A percentile compares a stretch with the other conserved stretches of the same genome.
phyloP scores from a whole-genome alignment of 2,329 filamentous ascomycete genomes.

The Diaporthe sp. region DNA sequence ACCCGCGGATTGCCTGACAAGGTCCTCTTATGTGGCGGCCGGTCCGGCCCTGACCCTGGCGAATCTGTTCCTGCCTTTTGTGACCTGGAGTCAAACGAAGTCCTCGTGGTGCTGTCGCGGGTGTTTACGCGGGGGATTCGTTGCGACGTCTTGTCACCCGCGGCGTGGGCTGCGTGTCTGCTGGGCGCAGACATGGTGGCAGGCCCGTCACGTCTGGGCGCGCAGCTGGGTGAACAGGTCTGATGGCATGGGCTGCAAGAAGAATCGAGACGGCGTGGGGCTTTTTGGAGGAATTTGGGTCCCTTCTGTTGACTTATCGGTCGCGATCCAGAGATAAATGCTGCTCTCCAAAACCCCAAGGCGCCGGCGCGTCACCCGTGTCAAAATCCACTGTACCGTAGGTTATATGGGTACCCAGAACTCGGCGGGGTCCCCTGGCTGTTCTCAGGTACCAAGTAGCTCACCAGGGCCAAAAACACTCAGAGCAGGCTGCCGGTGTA shows the following conservation, averaged over 20 bases:
- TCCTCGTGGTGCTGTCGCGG: constrained; percentile 47
- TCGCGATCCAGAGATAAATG: constrained; percentile 15
- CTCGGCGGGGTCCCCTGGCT: background rate
- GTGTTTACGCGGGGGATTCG: constrained; percentile 40
- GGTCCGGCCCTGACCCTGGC: constrained; percentile 29
- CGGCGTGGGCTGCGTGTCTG: constrained; percentile 38
- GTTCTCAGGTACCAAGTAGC: background rate
- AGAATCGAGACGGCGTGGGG: background rate
- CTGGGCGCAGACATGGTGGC: constrained; percentile 40
- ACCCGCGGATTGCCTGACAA: constrained; percentile 67
- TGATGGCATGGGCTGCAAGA: constrained; percentile 22
- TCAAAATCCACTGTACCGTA: background rate
- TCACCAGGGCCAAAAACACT: background rate
- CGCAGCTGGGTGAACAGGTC: constrained; percentile 20
- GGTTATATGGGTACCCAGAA: background rate
- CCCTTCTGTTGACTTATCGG: constrained; percentile 26
- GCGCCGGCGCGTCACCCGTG: constrained; percentile 29
- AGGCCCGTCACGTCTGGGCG: constrained; percentile 40
- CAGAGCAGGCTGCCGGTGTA: background rate
- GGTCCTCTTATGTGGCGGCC: constrained; percentile 62
- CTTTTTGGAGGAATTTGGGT: background rate
- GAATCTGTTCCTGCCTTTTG: constrained; percentile 43
- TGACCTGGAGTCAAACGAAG: constrained; percentile 45
- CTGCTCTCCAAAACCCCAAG: background rate
- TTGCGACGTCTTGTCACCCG: constrained; percentile 28